These are phyloP conservation scores for Prototheca stagnorum DNA, from an alignment of 163 green algal genomes.

Conservation along the genomic window DNA sequence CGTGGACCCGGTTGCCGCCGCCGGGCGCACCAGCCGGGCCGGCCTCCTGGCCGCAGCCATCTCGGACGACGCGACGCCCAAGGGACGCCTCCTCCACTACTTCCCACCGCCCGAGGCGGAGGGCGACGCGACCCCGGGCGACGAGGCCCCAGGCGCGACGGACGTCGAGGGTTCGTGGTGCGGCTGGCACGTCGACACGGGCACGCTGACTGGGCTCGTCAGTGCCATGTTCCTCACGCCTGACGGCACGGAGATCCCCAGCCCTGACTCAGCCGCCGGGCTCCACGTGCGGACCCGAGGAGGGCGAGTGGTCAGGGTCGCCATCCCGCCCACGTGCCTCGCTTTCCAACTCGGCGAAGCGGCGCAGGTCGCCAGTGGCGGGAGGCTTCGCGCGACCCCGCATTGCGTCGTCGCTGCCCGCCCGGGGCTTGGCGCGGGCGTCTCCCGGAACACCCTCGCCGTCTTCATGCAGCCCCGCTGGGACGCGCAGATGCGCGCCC, in stretches of 20 bases:
- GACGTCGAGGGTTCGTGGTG: slow-evolving; percentile 41
- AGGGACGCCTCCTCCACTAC: slow-evolving; percentile 60
- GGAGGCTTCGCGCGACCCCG: slow-evolving; percentile 49
- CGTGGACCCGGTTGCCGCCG: not conserved
- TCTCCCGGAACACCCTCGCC: slow-evolving; percentile 59
- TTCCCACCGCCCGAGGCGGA: slow-evolving; percentile 19
- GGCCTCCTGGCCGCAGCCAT: slow-evolving; percentile 34
- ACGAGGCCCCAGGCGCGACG: not conserved
- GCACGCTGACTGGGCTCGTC: slow-evolving; percentile 61
- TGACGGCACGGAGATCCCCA: slow-evolving; percentile 17
- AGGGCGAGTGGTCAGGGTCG: slow-evolving; percentile 30
- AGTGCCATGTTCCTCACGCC: slow-evolving; percentile 40
- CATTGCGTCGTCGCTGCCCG: slow-evolving; percentile 44
- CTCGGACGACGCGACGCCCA: slow-evolving; percentile 23
- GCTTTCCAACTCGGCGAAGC: slow-evolving; percentile 69
- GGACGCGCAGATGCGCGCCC: too few species aligned
- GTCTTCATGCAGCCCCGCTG: slow-evolving; percentile 72
- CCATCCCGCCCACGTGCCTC: slow-evolving; percentile 45
- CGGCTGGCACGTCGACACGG: slow-evolving; percentile 71
- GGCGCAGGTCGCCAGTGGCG: slow-evolving; percentile 50
- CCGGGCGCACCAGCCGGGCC: not conserved
- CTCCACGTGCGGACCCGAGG: slow-evolving; percentile 45
- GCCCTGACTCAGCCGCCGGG: slow-evolving; percentile 44
- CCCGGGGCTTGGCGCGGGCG: slow-evolving; percentile 5
- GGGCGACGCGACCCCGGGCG: not conserved